Base-by-base conservation (phyloP, 805 yeast genomes). In the Candida quercuum region DNA sequence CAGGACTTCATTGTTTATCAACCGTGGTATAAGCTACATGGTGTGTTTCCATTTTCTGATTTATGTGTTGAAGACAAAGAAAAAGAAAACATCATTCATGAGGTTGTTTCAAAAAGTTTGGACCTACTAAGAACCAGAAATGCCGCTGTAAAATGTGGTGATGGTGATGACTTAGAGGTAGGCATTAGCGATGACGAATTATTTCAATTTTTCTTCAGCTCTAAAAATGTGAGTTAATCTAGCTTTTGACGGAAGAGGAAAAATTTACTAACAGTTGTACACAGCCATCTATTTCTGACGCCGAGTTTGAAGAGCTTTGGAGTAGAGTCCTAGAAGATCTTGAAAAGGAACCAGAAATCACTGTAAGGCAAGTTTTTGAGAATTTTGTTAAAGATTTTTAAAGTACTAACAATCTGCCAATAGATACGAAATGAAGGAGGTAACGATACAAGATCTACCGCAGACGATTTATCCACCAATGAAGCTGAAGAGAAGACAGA, bases 301-400 rank as follows among this genome's bases (percentile, higher is more conserved):
- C 76, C 25, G 93, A 86, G 45, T 85, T 83, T 56, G 81, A 82
- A 47, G 82, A 76, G 41, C 67, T 84, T 41, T 87, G 95, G 95
- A 53, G 54, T 19, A 72, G 76, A 48, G 81, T 81, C n/a, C 53
- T 78, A 3, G 56, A 64, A 25, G 81, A 78, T 49, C 68, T 86
- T 45, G 74, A 76, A 44, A 69, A 66, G 39, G 83, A 81, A 63
- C 81, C 84, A 30, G 86, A 78, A 57, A 71, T 81, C 56, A 76
- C 72, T 63, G 82, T 83, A 74, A 81, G 93, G 85, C 85, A 78
- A 72, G 86, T 79, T 72, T 36, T 52, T 56, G 57, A 38, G 22
- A 28, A 38, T 33, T 5, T 14, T 24, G 4, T 6, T n/a, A 27
- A n/a, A 16, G 10, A 15, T 24, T 13, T 33, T 20, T 27, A 19